phyloP scores from a whole-genome alignment of 2,329 filamentous ascomycete species.

The Ophiocordyceps unilateralis region DNA sequence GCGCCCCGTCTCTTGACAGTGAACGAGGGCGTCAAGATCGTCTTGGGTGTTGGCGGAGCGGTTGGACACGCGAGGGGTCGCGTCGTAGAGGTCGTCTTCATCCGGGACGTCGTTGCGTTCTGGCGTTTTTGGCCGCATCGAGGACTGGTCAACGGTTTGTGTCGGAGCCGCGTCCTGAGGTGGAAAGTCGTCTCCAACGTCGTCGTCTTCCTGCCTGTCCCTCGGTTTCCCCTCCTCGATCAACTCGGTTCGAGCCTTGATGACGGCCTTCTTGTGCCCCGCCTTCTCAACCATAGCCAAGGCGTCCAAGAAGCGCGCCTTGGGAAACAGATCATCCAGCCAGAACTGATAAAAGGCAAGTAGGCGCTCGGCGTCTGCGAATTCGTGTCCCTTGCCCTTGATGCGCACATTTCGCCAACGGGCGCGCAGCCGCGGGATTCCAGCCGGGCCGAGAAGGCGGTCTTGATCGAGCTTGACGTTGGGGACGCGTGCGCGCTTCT shows the following conservation, averaged over 20 bases:
- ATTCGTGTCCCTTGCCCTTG: constrained; percentile 94
- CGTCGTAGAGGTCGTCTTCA: constrained; percentile 37
- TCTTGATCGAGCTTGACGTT: constrained; percentile 76
- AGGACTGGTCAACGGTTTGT: constrained; percentile 4
- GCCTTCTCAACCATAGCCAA: constrained; percentile 82
- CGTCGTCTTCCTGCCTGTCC: constrained; percentile 12
- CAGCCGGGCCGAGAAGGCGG: constrained; percentile 61
- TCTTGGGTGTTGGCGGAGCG: constrained; percentile 19
- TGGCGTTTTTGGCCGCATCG: constrained; percentile 3
- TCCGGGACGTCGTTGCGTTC: constrained; percentile 10
- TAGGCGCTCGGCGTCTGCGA: constrained; percentile 65
- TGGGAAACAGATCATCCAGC: constrained; percentile 91
- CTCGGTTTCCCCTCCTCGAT: constrained; percentile 59
- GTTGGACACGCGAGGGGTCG: constrained; percentile 23
- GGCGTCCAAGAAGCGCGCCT: constrained; percentile 84
- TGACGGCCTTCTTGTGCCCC: constrained; percentile 68
- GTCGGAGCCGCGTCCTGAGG: too few species aligned
- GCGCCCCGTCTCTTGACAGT: too few species aligned
- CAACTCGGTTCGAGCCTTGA: constrained; percentile 62
- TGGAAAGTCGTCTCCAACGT: constrained; percentile 13
- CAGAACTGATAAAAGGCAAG: constrained; percentile 88
- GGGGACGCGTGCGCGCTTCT: constrained; percentile 54
- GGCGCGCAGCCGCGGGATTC: constrained; percentile 65
- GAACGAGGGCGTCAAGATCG: constrained; percentile 32
- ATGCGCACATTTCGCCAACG: constrained; percentile 58